Percentiles rank a stretch among this genome's conserved stretches.
Evolutionary conservation across 225 moss, liverwort and hornwort species (phyloP).

Genomic region (Pleurozium schreberi): DNA sequence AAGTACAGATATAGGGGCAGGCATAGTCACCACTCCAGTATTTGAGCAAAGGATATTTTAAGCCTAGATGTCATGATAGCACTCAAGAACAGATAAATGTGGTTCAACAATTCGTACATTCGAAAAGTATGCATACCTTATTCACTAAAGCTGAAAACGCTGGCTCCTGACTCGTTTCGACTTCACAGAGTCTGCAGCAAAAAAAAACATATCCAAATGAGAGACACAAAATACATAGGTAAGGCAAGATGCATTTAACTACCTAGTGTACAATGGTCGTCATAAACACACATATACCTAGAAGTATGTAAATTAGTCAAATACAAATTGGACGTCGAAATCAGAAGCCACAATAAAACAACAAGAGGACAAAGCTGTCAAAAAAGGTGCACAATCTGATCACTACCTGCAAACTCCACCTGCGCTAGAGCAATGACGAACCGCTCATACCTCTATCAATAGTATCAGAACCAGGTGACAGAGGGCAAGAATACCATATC

Average conservation of each 20-base stretch:
- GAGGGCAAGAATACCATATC: neutral
- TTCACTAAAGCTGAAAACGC: neutral
- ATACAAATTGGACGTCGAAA: neutral
- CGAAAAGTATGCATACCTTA: neutral
- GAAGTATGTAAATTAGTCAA: neutral
- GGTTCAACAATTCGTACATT: neutral
- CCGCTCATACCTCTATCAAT: neutral
- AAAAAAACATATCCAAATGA: neutral
- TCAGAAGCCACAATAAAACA: neutral
- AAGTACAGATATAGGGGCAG: neutral
- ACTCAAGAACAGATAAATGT: neutral
- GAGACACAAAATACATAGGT: neutral
- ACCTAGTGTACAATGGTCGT: neutral
- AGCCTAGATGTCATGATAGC: neutral
- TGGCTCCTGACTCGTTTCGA: neutral
- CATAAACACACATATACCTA: neutral
- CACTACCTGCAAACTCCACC: neutral
- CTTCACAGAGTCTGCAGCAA: constrained; percentile 1
- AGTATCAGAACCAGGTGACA: neutral
- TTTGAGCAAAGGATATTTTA: neutral
- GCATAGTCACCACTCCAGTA: neutral
- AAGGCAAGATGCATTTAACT: neutral
- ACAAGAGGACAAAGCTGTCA: neutral
- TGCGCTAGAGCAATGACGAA: neutral
- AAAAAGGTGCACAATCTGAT: neutral